Base-by-base conservation (phyloP, 1,139 yeast genomes). In the Meyerozyma athensensis region DNA sequence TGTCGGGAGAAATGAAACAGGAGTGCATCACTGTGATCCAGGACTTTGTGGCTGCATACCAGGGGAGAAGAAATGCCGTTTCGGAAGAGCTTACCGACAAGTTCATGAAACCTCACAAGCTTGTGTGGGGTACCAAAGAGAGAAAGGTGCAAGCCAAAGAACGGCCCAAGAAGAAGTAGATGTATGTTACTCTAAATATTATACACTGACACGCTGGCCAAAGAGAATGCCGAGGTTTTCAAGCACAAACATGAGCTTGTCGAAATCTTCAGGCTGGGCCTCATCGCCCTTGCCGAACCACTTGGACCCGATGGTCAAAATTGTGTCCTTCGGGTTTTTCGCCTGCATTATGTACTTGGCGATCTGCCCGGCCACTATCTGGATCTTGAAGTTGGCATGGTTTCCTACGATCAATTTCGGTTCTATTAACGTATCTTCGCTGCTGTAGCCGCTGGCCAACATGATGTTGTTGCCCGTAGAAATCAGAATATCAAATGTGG, bases 1-100 rank as follows among this genome's bases (percentile, higher is more conserved):
- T 90, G 53, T 85, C 95, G 30, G 96, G 97, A 44, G 97, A 94
- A 63, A 77, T 94, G 82, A 94, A 94, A 73, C 81, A 86, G 52
- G 74, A 79, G 47, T 87, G 97, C 63, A 86, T 86, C 54, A 81
- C 79, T 39, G 79, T 80, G 18, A 71, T 94, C 51, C 94, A 86
- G 59, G 77, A 77, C 47, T 86, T 84, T 56, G 94, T 92, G 21
- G 73, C 69, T 37, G 82, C 63, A 21, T 94, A 89, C 74, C 98
- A 94, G 68, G 85, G 72, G 39, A 76, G 79, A 54, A 81, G 97
- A 60, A 69, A 75, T 28, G 60, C 65, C 41, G 79, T 92, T 37
- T 78, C 81, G 45, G 83, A 84, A 37, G 80, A 68, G n/a, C 63
- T 68, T n/a, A 68, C 89, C 39, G 77, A 76, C 37, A 59, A 73